Evolutionary conservation across 495 filamentous ascomycete species (phyloP).

Genomic region (Podospora pseudocomata): DNA sequence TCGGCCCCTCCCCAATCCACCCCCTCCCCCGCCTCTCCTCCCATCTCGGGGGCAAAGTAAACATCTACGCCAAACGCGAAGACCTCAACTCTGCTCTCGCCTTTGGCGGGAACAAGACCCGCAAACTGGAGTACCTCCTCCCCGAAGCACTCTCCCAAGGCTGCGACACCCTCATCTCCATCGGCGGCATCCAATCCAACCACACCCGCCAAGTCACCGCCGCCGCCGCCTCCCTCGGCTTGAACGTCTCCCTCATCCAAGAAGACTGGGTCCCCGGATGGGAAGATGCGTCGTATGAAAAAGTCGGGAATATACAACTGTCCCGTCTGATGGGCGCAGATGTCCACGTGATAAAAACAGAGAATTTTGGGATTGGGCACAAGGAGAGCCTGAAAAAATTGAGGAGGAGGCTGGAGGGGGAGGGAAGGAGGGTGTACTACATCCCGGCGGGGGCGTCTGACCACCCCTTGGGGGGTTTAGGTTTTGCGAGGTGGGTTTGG

Average conservation of each 20-base stretch:
- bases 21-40: conserved; percentile 54
- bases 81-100: conserved; percentile 61
- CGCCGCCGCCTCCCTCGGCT: conserved; percentile 48
- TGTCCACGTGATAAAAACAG: conserved; percentile 44
- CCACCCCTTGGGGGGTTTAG: conserved; percentile 61
- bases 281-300: conserved; percentile 48
- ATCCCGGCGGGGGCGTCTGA: conserved; percentile 64
- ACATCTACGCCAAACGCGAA: conserved; percentile 61
- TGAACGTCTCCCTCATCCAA: conserved; percentile 55
- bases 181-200: conserved; percentile 65
- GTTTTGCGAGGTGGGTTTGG: conserved; percentile 62
- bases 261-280: conserved; percentile 59
- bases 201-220: conserved; percentile 62
- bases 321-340: conserved; percentile 60
- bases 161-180: conserved; percentile 55
- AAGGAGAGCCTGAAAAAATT: conserved; percentile 50
- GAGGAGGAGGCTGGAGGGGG: conserved; percentile 40
- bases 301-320: conserved; percentile 61
- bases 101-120: conserved; percentile 63
- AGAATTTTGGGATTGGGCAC: conserved; percentile 57
- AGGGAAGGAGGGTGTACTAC: conserved; percentile 57
- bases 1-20: conserved; percentile 59
- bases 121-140: conserved; percentile 62
- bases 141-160: conserved; percentile 53
- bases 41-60: conserved; percentile 51